Percentiles rank a stretch among this genome's conserved stretches.
Evolutionary conservation across 352 stramenopile species (phyloP).

Genomic region (Phytophthora ohioensis): DNA sequence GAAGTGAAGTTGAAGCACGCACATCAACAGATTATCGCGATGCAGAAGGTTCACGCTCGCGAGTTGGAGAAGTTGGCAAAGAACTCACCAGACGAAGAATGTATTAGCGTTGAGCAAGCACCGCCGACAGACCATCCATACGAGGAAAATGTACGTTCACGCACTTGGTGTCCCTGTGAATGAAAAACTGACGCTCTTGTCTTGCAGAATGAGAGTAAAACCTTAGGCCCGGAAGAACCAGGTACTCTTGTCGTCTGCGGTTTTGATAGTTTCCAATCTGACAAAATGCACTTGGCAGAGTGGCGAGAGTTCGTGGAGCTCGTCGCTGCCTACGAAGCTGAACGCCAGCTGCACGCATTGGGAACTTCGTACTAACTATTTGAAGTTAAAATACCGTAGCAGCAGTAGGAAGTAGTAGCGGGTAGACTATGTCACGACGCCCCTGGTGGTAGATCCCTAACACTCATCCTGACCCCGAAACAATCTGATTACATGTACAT

Average conservation of each 20-base stretch:
- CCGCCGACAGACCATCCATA: background rate
- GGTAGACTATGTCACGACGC: too few relatives aligned
- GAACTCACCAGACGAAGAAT: background rate
- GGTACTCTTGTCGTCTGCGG: slow-evolving; percentile 2
- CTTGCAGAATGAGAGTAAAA: slow-evolving; percentile 28
- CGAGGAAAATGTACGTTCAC: slow-evolving; percentile 31
- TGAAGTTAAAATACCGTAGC: background rate
- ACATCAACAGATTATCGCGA: slow-evolving; percentile 60
- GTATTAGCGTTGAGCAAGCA: background rate
- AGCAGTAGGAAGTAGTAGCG: too few relatives aligned
- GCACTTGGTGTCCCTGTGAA: background rate
- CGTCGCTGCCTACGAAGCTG: slow-evolving; percentile 49
- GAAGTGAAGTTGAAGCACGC: slow-evolving; percentile 50
- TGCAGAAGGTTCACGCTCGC: slow-evolving; percentile 59
- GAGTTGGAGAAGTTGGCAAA: slow-evolving; percentile 49
- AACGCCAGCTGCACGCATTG: slow-evolving; percentile 37
- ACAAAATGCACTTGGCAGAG: slow-evolving; percentile 29
- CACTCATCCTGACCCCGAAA: too few relatives aligned
- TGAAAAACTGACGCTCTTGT: slow-evolving; percentile 1
- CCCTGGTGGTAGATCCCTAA: too few relatives aligned
- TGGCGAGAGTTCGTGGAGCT: slow-evolving; percentile 68
- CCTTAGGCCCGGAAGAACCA: slow-evolving; percentile 17
- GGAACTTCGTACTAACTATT: background rate
- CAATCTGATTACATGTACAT: too few relatives aligned
- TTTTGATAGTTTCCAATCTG: background rate